A percentile compares a stretch with the other conserved stretches of the same genome.
phyloP scores from a whole-genome alignment of 768 basidiomycete genomes.

The Russula griseocarnosa region DNA sequence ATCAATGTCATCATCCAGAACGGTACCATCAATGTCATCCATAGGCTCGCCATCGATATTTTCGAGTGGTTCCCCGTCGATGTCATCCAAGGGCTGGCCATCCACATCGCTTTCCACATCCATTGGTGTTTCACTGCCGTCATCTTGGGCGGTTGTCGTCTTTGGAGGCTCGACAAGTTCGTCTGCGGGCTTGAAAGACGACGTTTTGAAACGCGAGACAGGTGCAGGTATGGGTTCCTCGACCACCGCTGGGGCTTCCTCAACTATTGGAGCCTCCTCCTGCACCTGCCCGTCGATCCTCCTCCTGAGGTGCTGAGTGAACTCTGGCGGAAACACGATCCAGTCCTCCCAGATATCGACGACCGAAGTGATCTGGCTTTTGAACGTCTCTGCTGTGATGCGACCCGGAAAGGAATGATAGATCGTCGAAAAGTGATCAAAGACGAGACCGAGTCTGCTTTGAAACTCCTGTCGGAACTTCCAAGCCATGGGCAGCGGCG shows the following conservation, averaged over 20 bases:
- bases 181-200: conserved; percentile 70
- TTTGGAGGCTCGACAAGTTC: conserved; percentile 34
- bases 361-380: conserved; percentile 82
- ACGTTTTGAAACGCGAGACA: conserved; percentile 69
- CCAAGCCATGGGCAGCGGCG: conserved; percentile 93
- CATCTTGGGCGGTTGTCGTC: conserved; percentile 31
- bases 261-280: conserved; percentile 30
- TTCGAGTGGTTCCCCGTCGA: conserved; percentile 41
- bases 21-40: conserved; percentile 38
- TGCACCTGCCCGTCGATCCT: conserved; percentile 64
- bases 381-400: conserved; percentile 95
- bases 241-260: conserved; percentile 29
- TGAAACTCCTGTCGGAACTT: conserved; percentile 96
- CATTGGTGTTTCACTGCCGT: conserved; percentile 42
- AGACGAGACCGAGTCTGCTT: conserved; percentile 83
- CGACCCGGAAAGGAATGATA: conserved; percentile 93
- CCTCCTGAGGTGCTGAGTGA: conserved; percentile 65
- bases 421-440: conserved; percentile 91
- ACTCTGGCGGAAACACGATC: conserved; percentile 92
- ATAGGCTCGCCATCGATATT: conserved; percentile 38
- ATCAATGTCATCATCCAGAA: conserved; percentile 37
- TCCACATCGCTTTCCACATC: conserved; percentile 48
- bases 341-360: conserved; percentile 98
- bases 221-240: conserved; percentile 34
- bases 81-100: conserved; percentile 48